Base-by-base conservation (phyloP, 805 yeast genomes). In the Myxozyma melibiosi region DNA sequence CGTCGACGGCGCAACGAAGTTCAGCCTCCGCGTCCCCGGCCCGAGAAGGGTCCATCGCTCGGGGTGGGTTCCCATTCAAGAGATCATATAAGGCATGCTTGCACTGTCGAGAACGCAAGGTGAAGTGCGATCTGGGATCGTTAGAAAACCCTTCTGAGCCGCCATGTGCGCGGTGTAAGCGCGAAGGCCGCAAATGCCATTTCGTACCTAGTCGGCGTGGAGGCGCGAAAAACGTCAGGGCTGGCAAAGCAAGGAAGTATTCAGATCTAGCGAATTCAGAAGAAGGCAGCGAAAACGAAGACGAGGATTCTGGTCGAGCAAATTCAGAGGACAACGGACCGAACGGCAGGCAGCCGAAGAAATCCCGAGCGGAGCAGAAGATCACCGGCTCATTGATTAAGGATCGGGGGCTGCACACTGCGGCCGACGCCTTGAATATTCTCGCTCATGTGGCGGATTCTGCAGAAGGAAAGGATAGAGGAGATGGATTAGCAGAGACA, bases 121-220 rank as follows among this genome's bases (percentile, higher is more conserved):
- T 89, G 41, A 84, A 84, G 66, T 91, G 98, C 74, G 96, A 90
- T 68, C 73, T 91, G 63, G 96, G 96, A 1, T 82, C 84, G 8
- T 81, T 84, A 6, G 85, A 83, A 48, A 78, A 79, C 58, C 96
- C 96, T 0, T 76, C 78, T 43, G 83, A 82, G 3, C 94, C 95
- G 2, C 94, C 95, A 2, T 91, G 98, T 76, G 84, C 82, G 1
- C 74, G 97, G 48, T 91, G 98, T 67, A 78, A 80, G 58, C 77
- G 97, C 42, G 97, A 91, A 68, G 76, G 95, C 14, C 82, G 81
- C 63, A 90, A 85, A 64, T 91, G 98, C 72, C 84, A 85, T 14
- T 83, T 88, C 61, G 79, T 79, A n/a, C 83, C 80, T 28, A 76
- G 80, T 43, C 74, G 81, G 42, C 74, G 87, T 59, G 85, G 86